These are phyloP conservation scores for Lycium ferocissimum DNA, from an alignment of 257 asterid species.

Conservation along the genomic window DNA sequence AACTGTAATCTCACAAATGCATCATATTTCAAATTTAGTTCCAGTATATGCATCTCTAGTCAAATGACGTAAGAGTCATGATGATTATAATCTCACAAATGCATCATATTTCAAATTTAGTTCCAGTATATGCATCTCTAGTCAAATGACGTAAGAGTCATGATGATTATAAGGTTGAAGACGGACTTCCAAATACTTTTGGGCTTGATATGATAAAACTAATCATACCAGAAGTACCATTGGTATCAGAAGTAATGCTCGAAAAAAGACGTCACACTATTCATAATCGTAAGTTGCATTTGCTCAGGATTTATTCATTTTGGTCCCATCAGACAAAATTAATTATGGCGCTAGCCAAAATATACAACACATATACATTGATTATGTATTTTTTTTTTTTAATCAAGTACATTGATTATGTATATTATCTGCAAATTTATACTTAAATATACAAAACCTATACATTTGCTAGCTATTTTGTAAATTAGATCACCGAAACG, in stretches of 20 bases:
- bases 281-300: neutral
- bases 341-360: too few relatives aligned
- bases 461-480: too few relatives aligned
- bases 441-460: too few relatives aligned
- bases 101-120: conserved; percentile 6
- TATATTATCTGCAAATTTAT: too few relatives aligned
- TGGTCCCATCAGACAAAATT: too few relatives aligned
- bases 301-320: neutral
- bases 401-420: too few relatives aligned
- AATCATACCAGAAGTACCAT: conserved; percentile 1
- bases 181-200: neutral
- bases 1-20: neutral
- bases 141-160: neutral
- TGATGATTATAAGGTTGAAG: neutral
- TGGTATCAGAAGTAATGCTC: neutral
- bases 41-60: conserved; percentile 16
- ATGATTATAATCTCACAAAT: neutral
- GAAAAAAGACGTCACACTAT: neutral
- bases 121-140: conserved; percentile 12
- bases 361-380: too few relatives aligned
- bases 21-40: conserved; percentile 3
- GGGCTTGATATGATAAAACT: neutral
- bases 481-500: too few relatives aligned
- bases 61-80: neutral
- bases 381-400: too few relatives aligned